These are phyloP conservation scores for Ascochyta clinopodiicola DNA, from an alignment of 2,329 filamentous ascomycete genomes.

Conservation along the genomic window DNA sequence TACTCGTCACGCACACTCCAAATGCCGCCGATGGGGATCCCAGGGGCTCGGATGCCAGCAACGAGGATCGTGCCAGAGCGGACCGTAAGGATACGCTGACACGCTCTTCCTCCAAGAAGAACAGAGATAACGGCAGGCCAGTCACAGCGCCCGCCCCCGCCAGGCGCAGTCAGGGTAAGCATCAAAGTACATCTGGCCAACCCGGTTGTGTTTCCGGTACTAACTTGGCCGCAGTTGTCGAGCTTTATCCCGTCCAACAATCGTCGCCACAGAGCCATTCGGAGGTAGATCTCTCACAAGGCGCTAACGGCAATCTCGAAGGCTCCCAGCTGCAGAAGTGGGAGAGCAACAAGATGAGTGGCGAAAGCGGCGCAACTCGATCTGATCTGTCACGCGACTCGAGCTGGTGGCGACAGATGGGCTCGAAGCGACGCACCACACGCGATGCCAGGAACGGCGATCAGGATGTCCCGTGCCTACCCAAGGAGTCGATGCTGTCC, in stretches of 20 bases:
- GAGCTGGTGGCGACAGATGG: slow-evolving; percentile 46
- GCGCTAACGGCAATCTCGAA: slow-evolving; percentile 42
- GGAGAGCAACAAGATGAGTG: slow-evolving; percentile 42
- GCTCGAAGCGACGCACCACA: slow-evolving; percentile 34
- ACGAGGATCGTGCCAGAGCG: slow-evolving; percentile 27
- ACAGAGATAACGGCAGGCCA: slow-evolving; percentile 35
- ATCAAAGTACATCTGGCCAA: slow-evolving; percentile 7
- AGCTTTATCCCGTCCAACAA: slow-evolving; percentile 40
- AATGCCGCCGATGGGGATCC: slow-evolving; percentile 33
- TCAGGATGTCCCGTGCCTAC: slow-evolving; percentile 27
- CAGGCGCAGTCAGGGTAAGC: slow-evolving; percentile 45
- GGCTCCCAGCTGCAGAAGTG: slow-evolving; percentile 41
- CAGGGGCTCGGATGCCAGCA: slow-evolving; percentile 22
- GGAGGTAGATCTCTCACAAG: slow-evolving; percentile 41
- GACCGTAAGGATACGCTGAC: slow-evolving; percentile 42
- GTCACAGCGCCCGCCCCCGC: slow-evolving; percentile 46
- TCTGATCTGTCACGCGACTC: slow-evolving; percentile 42
- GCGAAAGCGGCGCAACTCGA: slow-evolving; percentile 37
- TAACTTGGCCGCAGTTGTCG: slow-evolving; percentile 29
- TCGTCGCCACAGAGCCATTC: slow-evolving; percentile 44
- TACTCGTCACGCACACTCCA: slow-evolving; percentile 48
- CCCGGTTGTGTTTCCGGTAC: neutral
- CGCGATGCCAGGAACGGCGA: slow-evolving; percentile 42
- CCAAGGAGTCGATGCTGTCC: slow-evolving; percentile 36
- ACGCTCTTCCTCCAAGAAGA: slow-evolving; percentile 32